phyloP scores from a whole-genome alignment of 2,329 filamentous ascomycete genomes.

The Botryotinia calthae region DNA sequence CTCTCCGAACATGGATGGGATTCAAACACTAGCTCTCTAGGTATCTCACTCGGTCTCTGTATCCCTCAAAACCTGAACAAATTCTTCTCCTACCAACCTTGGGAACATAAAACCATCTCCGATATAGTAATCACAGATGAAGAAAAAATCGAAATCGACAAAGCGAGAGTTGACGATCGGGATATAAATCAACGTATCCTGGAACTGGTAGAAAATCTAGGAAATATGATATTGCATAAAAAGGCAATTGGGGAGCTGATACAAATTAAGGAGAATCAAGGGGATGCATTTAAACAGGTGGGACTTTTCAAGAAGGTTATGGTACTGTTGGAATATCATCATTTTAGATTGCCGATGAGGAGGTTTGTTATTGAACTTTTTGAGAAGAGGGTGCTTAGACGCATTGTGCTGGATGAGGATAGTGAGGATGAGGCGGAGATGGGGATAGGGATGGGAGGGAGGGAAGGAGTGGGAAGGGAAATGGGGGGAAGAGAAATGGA shows the following conservation, averaged over 20 bases:
- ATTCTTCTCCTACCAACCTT: slow-evolving; percentile 69
- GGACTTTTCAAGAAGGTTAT: slow-evolving; percentile 83
- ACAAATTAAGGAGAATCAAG: slow-evolving; percentile 73
- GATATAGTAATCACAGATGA: slow-evolving; percentile 43
- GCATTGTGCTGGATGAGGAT: slow-evolving; percentile 74
- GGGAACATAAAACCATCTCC: slow-evolving; percentile 44
- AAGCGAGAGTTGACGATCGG: slow-evolving; percentile 55
- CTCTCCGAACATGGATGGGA: slow-evolving; percentile 90
- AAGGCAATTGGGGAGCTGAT: slow-evolving; percentile 78
- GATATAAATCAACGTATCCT: slow-evolving; percentile 71
- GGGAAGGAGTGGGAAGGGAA: background rate
- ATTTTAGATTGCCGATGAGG: slow-evolving; percentile 82
- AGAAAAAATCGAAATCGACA: slow-evolving; percentile 46
- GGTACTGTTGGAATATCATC: slow-evolving; percentile 80
- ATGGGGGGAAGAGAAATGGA: slow-evolving; percentile 63
- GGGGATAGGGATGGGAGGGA: slow-evolving; percentile 38
- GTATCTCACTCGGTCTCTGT: slow-evolving; percentile 82
- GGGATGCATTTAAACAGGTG: slow-evolving; percentile 70
- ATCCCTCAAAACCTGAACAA: slow-evolving; percentile 76
- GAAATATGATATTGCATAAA: slow-evolving; percentile 90
- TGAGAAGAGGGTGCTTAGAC: slow-evolving; percentile 81
- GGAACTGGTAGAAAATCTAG: slow-evolving; percentile 80
- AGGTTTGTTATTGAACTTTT: slow-evolving; percentile 93
- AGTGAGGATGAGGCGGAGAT: slow-evolving; percentile 43
- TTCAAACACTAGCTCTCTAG: slow-evolving; percentile 78